These are phyloP conservation scores for Naganishia randhawae DNA, from an alignment of 768 basidiomycete genomes.

Conservation along the genomic window DNA sequence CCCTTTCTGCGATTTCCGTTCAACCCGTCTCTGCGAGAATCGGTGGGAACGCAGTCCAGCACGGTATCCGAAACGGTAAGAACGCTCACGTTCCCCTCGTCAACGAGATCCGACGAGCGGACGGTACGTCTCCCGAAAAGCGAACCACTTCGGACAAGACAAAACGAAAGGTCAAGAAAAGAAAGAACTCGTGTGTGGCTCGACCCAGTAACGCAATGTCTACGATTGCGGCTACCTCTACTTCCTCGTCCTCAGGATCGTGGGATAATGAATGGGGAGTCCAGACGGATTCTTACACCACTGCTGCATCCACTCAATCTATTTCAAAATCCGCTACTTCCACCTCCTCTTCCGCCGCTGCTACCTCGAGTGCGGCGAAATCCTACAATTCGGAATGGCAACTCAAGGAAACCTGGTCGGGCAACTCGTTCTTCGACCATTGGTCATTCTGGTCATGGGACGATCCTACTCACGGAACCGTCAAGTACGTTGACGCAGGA, in stretches of 20 bases:
- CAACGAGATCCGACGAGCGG: slow-evolving; percentile 25
- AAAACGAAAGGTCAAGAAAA: slow-evolving; percentile 45
- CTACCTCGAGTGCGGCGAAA: slow-evolving; percentile 31
- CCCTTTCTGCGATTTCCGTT: slow-evolving; percentile 22
- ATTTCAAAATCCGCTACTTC: slow-evolving; percentile 27
- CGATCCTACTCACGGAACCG: slow-evolving; percentile 72
- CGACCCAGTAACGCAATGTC: slow-evolving; percentile 27
- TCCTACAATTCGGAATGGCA: slow-evolving; percentile 35
- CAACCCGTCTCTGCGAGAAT: slow-evolving; percentile 18
- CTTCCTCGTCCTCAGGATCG: not conserved
- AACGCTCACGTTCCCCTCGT: slow-evolving; percentile 19
- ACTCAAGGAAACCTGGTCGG: slow-evolving; percentile 31
- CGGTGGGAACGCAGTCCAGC: slow-evolving; percentile 6
- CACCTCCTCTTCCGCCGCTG: slow-evolving; percentile 30
- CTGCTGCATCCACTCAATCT: slow-evolving; percentile 25
- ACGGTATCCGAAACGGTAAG: slow-evolving; percentile 10
- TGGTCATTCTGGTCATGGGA: slow-evolving; percentile 63
- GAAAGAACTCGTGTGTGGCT: slow-evolving; percentile 37
- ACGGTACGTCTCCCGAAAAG: not conserved
- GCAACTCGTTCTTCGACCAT: slow-evolving; percentile 68
- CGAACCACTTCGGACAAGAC: slow-evolving; percentile 21
- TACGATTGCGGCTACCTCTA: slow-evolving; percentile 1
- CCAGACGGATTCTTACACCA: slow-evolving; percentile 25
- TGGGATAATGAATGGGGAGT: slow-evolving; percentile 10
- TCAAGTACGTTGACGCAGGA: slow-evolving; percentile 63